Base-by-base conservation (phyloP, 1,139 yeast species). In the Pichia sp. region DNA sequence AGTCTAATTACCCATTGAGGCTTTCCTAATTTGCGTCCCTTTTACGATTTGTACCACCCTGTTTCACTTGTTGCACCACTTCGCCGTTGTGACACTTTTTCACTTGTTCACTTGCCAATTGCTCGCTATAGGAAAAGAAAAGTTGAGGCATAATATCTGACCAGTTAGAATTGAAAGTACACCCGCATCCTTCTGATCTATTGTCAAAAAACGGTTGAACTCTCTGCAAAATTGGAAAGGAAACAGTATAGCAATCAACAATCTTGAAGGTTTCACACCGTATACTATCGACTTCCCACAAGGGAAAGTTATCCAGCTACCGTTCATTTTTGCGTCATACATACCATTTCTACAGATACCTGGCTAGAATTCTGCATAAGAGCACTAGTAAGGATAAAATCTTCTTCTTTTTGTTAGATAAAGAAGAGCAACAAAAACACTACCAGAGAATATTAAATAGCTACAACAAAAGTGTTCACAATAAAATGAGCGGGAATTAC, bases 371-470 rank as follows among this genome's bases (percentile, higher is more conserved):
- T 15, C 19, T 56, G 8, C 47, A 47, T 26, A 30, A 50, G 23
- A 47, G 49, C 13, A 54, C 52, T 8, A 58, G 54, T 36, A 66
- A 65, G 49, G 69, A 66, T 53, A 63, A 58, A 45, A 66, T 64
- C 26, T 66, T 61, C 46, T 66, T 62, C 44, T 63, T 59, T 45
- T 54, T 66, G 41, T 50, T 66, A 30, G 54, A 56, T n/a, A 56
- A 57, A 32, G 60, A 62, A 31, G 50, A 59, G 41, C 60, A 60
- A 40, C 57, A 57, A 40, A 47, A 50, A 29, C 59, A 59, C 45
- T 54, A 54, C 26, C 30, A 51, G 15, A 32, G 45, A 40, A 7
- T 54, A 6, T 8, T 56, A 8, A 44, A 54, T 41, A 46, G 38
- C 6, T 53, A 46, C 26, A 29, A 49, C 29, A 42, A 32, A 8